Conservation (phyloP, 2,329 filamentous ascomycete genomes). For the Fusarium sulawesiense region DNA sequence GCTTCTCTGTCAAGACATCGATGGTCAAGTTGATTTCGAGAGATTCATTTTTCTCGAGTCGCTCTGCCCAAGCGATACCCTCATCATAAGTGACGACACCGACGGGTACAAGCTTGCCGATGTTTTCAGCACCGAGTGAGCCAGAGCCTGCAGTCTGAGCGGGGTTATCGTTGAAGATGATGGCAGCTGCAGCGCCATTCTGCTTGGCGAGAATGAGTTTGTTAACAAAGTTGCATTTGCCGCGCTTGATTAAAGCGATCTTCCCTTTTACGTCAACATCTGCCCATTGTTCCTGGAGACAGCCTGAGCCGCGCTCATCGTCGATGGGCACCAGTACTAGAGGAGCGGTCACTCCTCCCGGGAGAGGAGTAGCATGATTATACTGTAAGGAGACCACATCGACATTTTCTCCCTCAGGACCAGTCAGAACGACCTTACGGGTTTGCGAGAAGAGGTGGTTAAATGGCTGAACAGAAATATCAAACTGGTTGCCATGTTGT, state of each 20-base stretch:
- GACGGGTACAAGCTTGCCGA: constrained; percentile 50
- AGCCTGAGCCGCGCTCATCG: constrained; percentile 49
- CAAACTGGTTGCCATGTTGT: background rate
- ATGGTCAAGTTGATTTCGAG: constrained; percentile 50
- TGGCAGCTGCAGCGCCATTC: constrained; percentile 55
- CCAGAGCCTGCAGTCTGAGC: constrained; percentile 57
- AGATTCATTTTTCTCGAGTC: constrained; percentile 47
- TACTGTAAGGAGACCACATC: constrained; percentile 52
- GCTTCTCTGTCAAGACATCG: constrained; percentile 52
- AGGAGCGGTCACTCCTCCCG: constrained; percentile 47
- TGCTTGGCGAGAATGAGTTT: constrained; percentile 54
- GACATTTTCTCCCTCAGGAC: constrained; percentile 8
- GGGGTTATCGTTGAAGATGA: constrained; percentile 71
- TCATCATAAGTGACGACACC: constrained; percentile 50
- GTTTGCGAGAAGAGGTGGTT: constrained; percentile 27
- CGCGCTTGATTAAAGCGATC: constrained; percentile 57
- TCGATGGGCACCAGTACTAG: constrained; percentile 51
- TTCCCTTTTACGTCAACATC: constrained; percentile 55
- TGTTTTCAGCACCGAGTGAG: constrained; percentile 61
- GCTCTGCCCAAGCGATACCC: constrained; percentile 50
- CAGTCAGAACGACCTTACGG: constrained; percentile 2
- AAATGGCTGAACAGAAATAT: constrained; percentile 23
- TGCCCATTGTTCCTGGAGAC: constrained; percentile 54
- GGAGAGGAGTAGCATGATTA: constrained; percentile 54
- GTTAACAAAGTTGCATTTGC: constrained; percentile 53